Evolutionary conservation across 352 stramenopile genomes (phyloP).

Genomic region (Globisporangium irregulare): DNA sequence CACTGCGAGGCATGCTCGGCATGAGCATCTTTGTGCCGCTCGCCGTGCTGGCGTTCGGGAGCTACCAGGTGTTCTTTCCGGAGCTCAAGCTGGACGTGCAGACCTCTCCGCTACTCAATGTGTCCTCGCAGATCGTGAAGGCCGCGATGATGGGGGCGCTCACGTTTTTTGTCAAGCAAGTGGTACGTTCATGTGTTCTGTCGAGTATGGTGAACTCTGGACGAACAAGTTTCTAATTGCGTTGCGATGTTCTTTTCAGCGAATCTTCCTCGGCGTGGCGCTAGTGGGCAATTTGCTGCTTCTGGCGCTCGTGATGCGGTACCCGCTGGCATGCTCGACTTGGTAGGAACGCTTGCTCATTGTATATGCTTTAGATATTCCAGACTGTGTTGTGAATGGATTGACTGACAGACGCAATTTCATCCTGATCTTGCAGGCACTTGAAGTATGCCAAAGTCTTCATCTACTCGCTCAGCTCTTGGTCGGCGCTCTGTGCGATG

Average conservation of each 20-base stretch:
- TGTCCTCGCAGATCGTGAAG: constrained; percentile 37
- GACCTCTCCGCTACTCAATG: constrained; percentile 32
- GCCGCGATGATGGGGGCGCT: constrained; percentile 33
- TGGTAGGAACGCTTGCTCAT: constrained; percentile 18
- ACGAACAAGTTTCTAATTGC: background rate
- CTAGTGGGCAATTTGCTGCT: constrained; percentile 31
- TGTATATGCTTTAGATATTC: no score
- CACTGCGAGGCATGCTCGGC: constrained; percentile 31
- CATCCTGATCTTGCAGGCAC: constrained; percentile 22
- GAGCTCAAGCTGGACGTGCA: constrained; percentile 42
- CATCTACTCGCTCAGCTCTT: constrained; percentile 37
- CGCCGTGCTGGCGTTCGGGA: constrained; percentile 33
- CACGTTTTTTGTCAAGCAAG: constrained; percentile 33
- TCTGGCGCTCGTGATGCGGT: constrained; percentile 26
- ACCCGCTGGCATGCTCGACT: constrained; percentile 27
- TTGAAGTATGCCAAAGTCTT: constrained; percentile 36
- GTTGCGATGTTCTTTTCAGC: background rate
- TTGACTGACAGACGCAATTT: background rate
- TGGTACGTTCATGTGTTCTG: constrained; percentile 22
- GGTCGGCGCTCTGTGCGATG: constrained; percentile 29
- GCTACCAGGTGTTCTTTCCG: constrained; percentile 38
- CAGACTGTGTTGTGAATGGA: background rate
- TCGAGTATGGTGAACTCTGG: background rate
- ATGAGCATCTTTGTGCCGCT: constrained; percentile 39
- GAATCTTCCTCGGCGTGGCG: constrained; percentile 26